Evolutionary conservation across 23 red algal genomes (phyloP).

Genomic region (Gracilaria vermiculophylla): DNA sequence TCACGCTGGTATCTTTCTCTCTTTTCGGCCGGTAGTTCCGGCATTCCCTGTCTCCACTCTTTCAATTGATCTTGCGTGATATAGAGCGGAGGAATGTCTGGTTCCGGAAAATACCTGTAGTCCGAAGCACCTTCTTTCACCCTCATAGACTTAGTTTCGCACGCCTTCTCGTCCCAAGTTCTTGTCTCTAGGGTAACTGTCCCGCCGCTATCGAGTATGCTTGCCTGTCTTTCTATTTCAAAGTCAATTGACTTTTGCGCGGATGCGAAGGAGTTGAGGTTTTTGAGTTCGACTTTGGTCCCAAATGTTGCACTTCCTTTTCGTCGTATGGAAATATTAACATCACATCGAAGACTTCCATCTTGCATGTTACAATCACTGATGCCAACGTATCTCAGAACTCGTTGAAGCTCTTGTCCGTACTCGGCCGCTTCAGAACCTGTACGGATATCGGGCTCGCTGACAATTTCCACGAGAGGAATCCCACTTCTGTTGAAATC

Average conservation of each 20-base stretch:
- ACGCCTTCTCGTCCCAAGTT: slow-evolving; percentile 87
- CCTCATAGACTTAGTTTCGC: slow-evolving; percentile 72
- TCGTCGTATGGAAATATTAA: slow-evolving; percentile 87
- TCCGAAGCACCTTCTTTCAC: slow-evolving; percentile 92
- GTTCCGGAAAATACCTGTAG: slow-evolving; percentile 98
- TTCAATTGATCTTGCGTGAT: slow-evolving; percentile 40
- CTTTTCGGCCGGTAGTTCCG: slow-evolving; percentile 88
- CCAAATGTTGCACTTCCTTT: slow-evolving; percentile 59
- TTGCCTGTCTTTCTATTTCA: slow-evolving; percentile 91
- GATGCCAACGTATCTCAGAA: slow-evolving; percentile 78
- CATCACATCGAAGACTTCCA: slow-evolving; percentile 89
- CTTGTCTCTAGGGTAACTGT: slow-evolving; percentile 77
- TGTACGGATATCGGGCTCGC: slow-evolving; percentile 79
- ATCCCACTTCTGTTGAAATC: slow-evolving; percentile 93
- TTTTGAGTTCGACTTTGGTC: slow-evolving; percentile 95
- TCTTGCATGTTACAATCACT: slow-evolving; percentile 98
- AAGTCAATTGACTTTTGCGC: slow-evolving; percentile 85
- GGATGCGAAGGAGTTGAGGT: slow-evolving; percentile 91
- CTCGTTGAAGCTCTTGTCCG: slow-evolving; percentile 86
- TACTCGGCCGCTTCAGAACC: slow-evolving; percentile 88
- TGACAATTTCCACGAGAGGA: slow-evolving; percentile 89
- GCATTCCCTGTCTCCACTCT: slow-evolving; percentile 52
- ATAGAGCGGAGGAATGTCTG: slow-evolving; percentile 85
- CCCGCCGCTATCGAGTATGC: slow-evolving; percentile 47
- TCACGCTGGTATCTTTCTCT: slow-evolving; percentile 67